Base-by-base conservation (phyloP, 2,329 filamentous ascomycete species). In the Chaetomium olivaceum region DNA sequence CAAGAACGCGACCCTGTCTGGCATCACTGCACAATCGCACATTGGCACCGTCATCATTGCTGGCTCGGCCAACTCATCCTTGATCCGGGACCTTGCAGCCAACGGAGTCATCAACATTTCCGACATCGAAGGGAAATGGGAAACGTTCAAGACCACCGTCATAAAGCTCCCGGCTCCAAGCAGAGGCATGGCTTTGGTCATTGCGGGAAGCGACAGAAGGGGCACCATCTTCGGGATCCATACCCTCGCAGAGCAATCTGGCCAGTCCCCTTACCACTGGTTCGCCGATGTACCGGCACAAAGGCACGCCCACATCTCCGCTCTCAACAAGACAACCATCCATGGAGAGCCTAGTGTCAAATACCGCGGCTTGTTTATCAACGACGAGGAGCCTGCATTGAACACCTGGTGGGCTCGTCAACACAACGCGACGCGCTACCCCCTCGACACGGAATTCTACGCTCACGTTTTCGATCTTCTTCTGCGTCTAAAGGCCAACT, bases 301-400 rank as follows among this genome's bases (percentile, higher is more conserved):
- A 50, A 76, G 79, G 21, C 83, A 85, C 65, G 68, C 76, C 3
- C 75, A 77, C 4, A 81, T 88, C 55, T 86, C 82, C 67, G 83
- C 85, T 8, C 71, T 83, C 5, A 75, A 79, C 36, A 79, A 76
- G 3, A 79, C 76, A 1, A 83, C 82, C 16, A 71, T 78, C 0
- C 82, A 85, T 61, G 81, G 80, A 11, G 79, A 84, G 2, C 86
- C 86, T 1, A 82, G 81, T 4, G 81, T 89, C 66, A 85, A 83
- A 66, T 88, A 87, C 71, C 80, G 86, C 12, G 86, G 85, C 14
- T 80, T 88, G 66, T 88, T 88, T 75, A 81, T 89, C 76, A 88
- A 88, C 70, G 86, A 88, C 62, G 85, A 89, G 68, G 83, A 84
- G 11, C 86, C 86, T 0, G 84, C 83, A 0, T 75, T 90, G 58